Conservation (phyloP, 345 rosid genomes). For the Ailanthus altissimus region DNA sequence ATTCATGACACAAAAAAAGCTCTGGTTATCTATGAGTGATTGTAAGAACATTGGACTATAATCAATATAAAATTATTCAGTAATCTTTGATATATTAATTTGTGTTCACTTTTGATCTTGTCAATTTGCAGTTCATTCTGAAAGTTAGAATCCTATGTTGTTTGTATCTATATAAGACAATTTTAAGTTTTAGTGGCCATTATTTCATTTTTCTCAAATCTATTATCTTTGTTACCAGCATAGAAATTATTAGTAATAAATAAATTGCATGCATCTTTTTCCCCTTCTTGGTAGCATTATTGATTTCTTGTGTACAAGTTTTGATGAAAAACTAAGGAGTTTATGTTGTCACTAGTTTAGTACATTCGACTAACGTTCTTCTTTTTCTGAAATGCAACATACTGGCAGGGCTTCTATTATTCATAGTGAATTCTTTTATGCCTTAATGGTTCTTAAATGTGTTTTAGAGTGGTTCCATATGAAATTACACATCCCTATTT, state of each 20-base stretch:
- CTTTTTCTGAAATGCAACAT: conserved; percentile 65
- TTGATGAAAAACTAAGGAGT: neutral
- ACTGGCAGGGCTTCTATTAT: conserved; percentile 95
- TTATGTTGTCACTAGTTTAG: neutral
- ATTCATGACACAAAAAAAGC: conserved; percentile 92
- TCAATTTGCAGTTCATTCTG: no score
- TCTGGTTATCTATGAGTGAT: conserved; percentile 47
- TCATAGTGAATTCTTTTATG: conserved; percentile 71
- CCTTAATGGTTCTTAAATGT: no score
- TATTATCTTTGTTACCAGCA: neutral
- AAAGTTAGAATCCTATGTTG: conserved; percentile 99
- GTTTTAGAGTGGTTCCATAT: no score
- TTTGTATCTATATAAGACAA: conserved; percentile 80
- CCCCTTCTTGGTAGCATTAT: neutral
- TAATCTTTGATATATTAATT: conserved; percentile 8
- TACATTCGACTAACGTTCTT: conserved; percentile 18
- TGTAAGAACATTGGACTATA: conserved; percentile 3
- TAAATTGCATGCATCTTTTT: neutral
- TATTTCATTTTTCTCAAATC: neutral
- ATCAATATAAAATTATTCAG: conserved; percentile 9
- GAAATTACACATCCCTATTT: neutral
- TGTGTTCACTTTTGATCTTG: no score
- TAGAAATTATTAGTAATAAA: neutral
- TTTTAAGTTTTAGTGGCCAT: conserved; percentile 12
- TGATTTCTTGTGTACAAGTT: neutral